Percentiles rank a stretch among this genome's conserved stretches.
Conservation (phyloP, 768 basidiomycete species). For the Suillus subluteus region DNA sequence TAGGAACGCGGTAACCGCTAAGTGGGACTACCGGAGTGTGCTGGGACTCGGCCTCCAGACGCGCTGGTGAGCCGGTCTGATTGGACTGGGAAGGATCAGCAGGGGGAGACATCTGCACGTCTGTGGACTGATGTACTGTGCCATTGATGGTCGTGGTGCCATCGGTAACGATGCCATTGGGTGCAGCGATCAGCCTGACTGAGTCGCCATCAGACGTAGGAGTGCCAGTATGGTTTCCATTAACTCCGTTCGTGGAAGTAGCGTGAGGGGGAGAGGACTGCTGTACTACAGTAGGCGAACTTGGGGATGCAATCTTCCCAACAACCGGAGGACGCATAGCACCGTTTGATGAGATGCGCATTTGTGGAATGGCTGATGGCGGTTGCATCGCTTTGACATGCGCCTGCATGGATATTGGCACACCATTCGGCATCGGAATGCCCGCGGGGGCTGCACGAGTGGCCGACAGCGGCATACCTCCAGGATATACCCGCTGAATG, state of each 20-base stretch:
- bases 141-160: constrained; percentile 34
- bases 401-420: constrained; percentile 61
- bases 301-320: constrained; percentile 34
- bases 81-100: constrained; percentile 28
- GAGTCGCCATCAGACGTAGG: constrained; percentile 48
- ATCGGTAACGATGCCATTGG: constrained; percentile 29
- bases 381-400: constrained; percentile 65
- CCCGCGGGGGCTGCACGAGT: constrained; percentile 25
- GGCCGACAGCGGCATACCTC: constrained; percentile 30
- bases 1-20: constrained; percentile 53
- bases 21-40: constrained; percentile 40
- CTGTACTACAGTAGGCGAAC: constrained; percentile 23
- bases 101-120: constrained; percentile 16
- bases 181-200: constrained; percentile 20
- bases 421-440: constrained; percentile 42
- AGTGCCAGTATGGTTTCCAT: constrained; percentile 37
- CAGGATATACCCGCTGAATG: constrained; percentile 23
- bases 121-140: constrained; percentile 29
- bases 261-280: constrained; percentile 42
- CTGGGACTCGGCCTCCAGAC: constrained; percentile 53
- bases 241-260: constrained; percentile 37
- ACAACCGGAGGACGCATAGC: constrained; percentile 53
- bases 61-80: constrained; percentile 40
- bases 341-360: constrained; percentile 64
- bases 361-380: constrained; percentile 53